Conservation (phyloP, 306 rosid genomes). For the Prunus fruticosa region DNA sequence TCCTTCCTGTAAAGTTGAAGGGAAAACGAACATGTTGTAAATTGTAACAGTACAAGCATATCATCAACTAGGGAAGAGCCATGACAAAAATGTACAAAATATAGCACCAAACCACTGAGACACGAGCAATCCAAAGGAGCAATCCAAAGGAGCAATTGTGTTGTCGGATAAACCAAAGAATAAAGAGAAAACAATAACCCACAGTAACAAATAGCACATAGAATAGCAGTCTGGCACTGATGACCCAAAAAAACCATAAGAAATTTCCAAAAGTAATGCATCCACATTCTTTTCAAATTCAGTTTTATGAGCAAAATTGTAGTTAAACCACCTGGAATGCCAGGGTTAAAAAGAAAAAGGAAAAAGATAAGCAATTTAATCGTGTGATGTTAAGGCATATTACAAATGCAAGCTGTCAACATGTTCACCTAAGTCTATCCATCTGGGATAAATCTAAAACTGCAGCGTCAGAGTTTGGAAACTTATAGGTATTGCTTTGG, state of each 20-base stretch:
- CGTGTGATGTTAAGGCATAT: not conserved
- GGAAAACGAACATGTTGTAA: no score
- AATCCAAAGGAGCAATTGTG: not conserved
- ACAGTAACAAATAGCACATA: not conserved
- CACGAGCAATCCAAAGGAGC: not conserved
- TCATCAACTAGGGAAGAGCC: not conserved
- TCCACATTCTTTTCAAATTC: not conserved
- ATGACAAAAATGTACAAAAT: not conserved
- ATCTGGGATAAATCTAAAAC: not conserved
- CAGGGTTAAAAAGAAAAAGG: not conserved
- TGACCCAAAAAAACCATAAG: not conserved
- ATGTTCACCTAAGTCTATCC: no score
- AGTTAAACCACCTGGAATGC: not conserved
- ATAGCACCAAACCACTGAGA: not conserved
- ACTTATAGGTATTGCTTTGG: not conserved
- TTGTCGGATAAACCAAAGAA: not conserved
- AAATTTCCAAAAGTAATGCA: not conserved
- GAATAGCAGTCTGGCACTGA: not conserved
- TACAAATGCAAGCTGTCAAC: not conserved
- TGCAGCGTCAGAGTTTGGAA: not conserved
- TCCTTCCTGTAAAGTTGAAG: constrained; percentile 72
- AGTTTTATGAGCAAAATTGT: not conserved
- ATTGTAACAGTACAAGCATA: not conserved
- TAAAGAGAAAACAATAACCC: not conserved
- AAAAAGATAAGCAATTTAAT: no score